Conservation (phyloP, 2,329 filamentous ascomycete species). For the Elsinoe perseae region DNA sequence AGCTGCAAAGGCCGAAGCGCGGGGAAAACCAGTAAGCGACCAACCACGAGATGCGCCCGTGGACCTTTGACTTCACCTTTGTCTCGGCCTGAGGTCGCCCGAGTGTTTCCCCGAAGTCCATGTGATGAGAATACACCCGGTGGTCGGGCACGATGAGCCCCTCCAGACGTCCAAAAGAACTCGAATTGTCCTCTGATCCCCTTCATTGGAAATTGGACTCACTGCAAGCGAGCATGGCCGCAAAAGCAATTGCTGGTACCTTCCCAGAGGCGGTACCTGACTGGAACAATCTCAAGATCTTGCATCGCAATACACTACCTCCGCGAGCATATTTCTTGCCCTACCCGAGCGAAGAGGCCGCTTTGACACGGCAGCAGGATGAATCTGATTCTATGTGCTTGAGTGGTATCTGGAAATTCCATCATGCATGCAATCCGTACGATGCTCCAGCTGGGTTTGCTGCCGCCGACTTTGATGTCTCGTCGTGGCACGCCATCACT, state of each 20-base stretch:
- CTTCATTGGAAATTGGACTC: too few species aligned
- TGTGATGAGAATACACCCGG: not conserved
- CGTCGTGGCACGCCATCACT: conserved; percentile 45
- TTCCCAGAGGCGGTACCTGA: conserved; percentile 37
- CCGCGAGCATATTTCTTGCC: conserved; percentile 51
- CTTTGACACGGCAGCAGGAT: conserved; percentile 35
- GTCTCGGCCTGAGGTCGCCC: not conserved
- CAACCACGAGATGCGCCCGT: not conserved
- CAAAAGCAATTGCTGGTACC: not conserved
- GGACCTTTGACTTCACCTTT: not conserved
- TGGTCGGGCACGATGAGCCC: not conserved
- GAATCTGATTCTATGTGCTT: conserved; percentile 23
- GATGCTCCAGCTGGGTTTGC: conserved; percentile 32
- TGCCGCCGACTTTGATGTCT: conserved; percentile 30
- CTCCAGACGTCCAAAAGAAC: too few species aligned
- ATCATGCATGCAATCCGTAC: conserved; percentile 31
- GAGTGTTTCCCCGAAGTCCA: not conserved
- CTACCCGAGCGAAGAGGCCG: conserved; percentile 44
- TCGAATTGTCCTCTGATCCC: not conserved
- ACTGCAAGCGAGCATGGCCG: not conserved
- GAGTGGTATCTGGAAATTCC: conserved; percentile 34
- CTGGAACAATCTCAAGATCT: conserved; percentile 53
- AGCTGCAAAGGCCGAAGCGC: not conserved
- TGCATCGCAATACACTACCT: conserved; percentile 53
- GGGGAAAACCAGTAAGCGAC: not conserved